Base-by-base conservation (phyloP, 2,329 filamentous ascomycete species). In the Colletotrichum scovillei region DNA sequence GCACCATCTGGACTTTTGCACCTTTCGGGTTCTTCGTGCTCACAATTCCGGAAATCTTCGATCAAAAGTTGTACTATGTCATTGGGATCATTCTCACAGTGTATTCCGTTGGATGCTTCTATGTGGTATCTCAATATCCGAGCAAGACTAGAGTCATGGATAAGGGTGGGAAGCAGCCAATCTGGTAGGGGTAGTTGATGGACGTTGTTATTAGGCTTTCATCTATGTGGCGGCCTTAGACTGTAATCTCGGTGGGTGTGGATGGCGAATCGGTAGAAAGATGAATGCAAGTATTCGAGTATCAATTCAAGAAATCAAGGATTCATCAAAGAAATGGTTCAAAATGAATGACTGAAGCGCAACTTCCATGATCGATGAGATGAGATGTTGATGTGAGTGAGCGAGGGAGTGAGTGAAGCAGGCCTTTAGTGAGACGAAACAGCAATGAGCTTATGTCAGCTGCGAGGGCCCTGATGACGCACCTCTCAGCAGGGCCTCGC, bases 1-100 rank as follows among this genome's bases (percentile, higher is more conserved):
- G 68, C 19, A 67, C 68, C 5, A 56, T 71, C n/a, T 71, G 56
- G 63, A 71, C 68, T 0, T 71, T 67, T 38, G 56, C 68, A 0
- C 63, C 63, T 0, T 71, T 60, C 46, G 22, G 68, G 1, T 67
- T 62, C 46, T 62, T 62, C 3, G 63, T 67, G 7, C 24, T 67
- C 42, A 62, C 56, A 0, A 28, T 67, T 26, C 68, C 63, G 0
- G 68, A 71, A 22, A 30, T 60, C 0, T 71, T 71, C 16, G 56
- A 71, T 35, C 30, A 24, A 9, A 26, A 32, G 7, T 4, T 67
- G 5, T 71, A 71, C 22, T 71, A 71, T 1, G 5, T 56, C 4
- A 57, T 71, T 2, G 68, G 68, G 2, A 30, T 46, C 11, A 30
- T 67, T 6, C 63, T 71, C 1, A 71, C 56, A 0, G 3, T 52